Conservation (phyloP, 305 asterid genomes). For the Fraxinus sp. region DNA sequence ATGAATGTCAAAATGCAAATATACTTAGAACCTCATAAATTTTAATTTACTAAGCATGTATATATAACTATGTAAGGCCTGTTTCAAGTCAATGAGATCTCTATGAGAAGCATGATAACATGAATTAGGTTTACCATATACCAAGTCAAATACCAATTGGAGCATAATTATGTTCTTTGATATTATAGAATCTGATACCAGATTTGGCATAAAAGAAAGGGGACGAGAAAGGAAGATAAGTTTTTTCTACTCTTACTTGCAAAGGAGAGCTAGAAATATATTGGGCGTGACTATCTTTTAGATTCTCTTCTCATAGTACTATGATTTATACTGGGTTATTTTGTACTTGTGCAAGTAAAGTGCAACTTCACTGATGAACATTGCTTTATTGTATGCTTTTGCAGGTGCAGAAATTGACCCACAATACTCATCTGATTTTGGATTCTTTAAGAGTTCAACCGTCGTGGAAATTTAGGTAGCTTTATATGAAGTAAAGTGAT, state of each 20-base stretch:
- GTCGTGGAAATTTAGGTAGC: constrained; percentile 70
- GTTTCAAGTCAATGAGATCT: background rate
- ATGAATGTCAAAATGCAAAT: background rate
- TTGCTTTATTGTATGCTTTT: constrained; percentile 31
- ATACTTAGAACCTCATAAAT: background rate
- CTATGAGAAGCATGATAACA: background rate
- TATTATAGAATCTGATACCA: background rate
- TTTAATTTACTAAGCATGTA: background rate
- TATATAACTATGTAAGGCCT: background rate
- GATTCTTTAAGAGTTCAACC: constrained; percentile 56
- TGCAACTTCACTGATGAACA: constrained; percentile 34
- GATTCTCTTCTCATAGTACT: background rate
- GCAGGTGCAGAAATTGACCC: constrained; percentile 62
- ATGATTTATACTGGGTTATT: background rate
- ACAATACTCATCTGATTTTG: constrained; percentile 54
- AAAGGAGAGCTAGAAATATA: background rate
- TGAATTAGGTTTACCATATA: background rate
- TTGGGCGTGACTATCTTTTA: background rate
- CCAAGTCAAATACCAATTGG: background rate
- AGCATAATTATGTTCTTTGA: background rate
- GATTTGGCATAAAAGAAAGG: background rate
- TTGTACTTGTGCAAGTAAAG: background rate
- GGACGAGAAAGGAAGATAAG: background rate
- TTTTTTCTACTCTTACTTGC: background rate
- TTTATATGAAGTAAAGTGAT: background rate